phyloP scores from a whole-genome alignment of 495 filamentous ascomycete genomes.

The Penicillium riverlandense region DNA sequence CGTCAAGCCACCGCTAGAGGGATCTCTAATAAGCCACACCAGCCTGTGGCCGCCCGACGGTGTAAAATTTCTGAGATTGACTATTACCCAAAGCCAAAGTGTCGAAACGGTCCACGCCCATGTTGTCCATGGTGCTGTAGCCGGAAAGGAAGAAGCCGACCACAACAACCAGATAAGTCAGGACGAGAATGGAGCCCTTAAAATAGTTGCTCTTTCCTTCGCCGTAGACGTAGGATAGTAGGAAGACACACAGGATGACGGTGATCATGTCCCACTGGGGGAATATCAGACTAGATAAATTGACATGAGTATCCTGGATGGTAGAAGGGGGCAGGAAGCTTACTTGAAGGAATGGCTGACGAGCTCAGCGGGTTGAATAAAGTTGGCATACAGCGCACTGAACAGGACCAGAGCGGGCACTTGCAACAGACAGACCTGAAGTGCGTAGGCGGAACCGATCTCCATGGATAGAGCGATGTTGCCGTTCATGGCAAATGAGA shows the following conservation, averaged over 20 bases:
- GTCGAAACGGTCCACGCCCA: slow-evolving; percentile 64
- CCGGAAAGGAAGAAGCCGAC: slow-evolving; percentile 87
- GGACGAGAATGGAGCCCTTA: slow-evolving; percentile 83
- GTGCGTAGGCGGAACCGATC: slow-evolving; percentile 93
- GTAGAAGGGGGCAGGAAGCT: slow-evolving; percentile 9
- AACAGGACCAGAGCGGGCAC: slow-evolving; percentile 91
- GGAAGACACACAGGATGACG: slow-evolving; percentile 94
- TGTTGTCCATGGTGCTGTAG: slow-evolving; percentile 54
- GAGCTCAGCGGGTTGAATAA: slow-evolving; percentile 50
- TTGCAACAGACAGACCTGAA: slow-evolving; percentile 96
- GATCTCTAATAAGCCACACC: slow-evolving; percentile 24
- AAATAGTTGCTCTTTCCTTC: slow-evolving; percentile 79
- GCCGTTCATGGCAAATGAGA: slow-evolving; percentile 99
- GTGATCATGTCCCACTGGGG: slow-evolving; percentile 99
- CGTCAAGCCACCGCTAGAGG: too few species aligned
- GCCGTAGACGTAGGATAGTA: slow-evolving; percentile 95
- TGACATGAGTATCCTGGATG: slow-evolving; percentile 1
- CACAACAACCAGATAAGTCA: slow-evolving; percentile 89
- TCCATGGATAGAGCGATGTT: slow-evolving; percentile 99
- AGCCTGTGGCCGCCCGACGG: slow-evolving; percentile 25
- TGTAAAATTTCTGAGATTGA: slow-evolving; percentile 30
- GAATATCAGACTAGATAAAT: slow-evolving; percentile 68
- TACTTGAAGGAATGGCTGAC: slow-evolving; percentile 74
- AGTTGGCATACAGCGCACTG: slow-evolving; percentile 56
- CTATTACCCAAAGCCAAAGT: slow-evolving; percentile 48